Conservation (phyloP, 208 protist genomes). For the Acanthamoeba rhysodes region DNA sequence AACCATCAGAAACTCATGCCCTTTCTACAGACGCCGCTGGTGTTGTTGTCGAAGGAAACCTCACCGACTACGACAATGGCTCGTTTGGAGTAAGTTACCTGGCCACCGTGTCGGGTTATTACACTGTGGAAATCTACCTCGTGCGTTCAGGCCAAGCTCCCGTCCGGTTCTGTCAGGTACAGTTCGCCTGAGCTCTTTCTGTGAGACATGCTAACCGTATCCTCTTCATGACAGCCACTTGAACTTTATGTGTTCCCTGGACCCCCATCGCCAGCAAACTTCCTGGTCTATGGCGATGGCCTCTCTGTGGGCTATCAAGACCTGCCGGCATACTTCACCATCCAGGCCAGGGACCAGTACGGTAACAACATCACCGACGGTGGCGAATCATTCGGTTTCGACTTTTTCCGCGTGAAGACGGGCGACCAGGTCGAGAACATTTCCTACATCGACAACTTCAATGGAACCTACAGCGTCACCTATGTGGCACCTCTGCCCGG, state of each 20-base stretch:
- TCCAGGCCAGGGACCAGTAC: constrained; percentile 58
- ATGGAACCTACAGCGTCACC: constrained; percentile 67
- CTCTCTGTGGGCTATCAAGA: background rate
- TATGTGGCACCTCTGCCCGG: constrained; percentile 55
- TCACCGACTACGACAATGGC: constrained; percentile 39
- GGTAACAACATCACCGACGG: constrained; percentile 71
- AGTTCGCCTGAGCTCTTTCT: background rate
- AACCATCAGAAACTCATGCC: background rate
- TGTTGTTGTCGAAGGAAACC: background rate
- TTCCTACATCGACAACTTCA: background rate
- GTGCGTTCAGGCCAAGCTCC: constrained; percentile 1
- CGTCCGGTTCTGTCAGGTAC: constrained; percentile 11
- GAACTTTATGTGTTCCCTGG: constrained; percentile 19
- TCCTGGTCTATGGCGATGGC: constrained; percentile 43
- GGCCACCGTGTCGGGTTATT: constrained; percentile 20
- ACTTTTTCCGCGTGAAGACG: background rate
- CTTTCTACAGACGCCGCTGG: background rate
- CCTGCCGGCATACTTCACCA: constrained; percentile 38
- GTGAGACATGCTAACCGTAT: background rate
- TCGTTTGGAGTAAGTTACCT: constrained; percentile 11
- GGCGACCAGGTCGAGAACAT: background rate
- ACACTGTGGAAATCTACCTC: constrained; percentile 18
- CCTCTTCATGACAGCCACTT: background rate
- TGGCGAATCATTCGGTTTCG: constrained; percentile 14
- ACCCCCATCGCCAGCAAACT: constrained; percentile 14